These are phyloP conservation scores for Lipomyces chichibuensis DNA, from an alignment of 805 yeast genomes.

Conservation along the genomic window DNA sequence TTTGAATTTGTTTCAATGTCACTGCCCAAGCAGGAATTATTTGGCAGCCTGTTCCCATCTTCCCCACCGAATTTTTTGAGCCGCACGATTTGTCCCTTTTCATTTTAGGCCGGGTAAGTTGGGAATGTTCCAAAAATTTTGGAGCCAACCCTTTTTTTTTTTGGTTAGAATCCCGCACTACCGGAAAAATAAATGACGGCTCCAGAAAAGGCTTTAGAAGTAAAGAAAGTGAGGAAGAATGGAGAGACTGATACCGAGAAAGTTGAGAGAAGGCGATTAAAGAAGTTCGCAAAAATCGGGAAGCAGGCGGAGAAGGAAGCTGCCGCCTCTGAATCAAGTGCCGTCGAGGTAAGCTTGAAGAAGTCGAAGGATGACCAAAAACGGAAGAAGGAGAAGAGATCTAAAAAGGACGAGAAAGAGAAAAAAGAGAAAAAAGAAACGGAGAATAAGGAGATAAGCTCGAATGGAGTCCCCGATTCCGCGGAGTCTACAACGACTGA, in stretches of 20 bases:
- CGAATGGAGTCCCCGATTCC: slow-evolving; percentile 30
- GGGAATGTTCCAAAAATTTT: neutral
- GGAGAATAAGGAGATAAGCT: slow-evolving; percentile 40
- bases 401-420: slow-evolving; percentile 39
- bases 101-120: neutral
- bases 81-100: neutral
- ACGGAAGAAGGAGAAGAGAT: slow-evolving; percentile 43
- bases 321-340: slow-evolving; percentile 44
- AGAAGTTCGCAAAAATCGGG: slow-evolving; percentile 45
- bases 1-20: too few relatives aligned
- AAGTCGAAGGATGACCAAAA: slow-evolving; percentile 36
- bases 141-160: too few relatives aligned
- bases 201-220: slow-evolving; percentile 12
- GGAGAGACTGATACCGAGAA: slow-evolving; percentile 40
- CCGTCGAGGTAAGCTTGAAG: slow-evolving; percentile 40
- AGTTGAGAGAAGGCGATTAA: slow-evolving; percentile 39
- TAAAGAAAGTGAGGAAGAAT: slow-evolving; percentile 38
- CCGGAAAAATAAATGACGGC: neutral
- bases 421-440: slow-evolving; percentile 42
- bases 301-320: slow-evolving; percentile 48
- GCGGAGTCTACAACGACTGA: slow-evolving; percentile 35
- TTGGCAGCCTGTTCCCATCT: neutral
- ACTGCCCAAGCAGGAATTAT: too few relatives aligned
- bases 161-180: neutral
- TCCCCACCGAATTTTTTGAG: neutral